These are phyloP conservation scores for Umbelopsis ramanniana DNA, from an alignment of 192 early-diverging fungal genomes.

Conservation along the genomic window DNA sequence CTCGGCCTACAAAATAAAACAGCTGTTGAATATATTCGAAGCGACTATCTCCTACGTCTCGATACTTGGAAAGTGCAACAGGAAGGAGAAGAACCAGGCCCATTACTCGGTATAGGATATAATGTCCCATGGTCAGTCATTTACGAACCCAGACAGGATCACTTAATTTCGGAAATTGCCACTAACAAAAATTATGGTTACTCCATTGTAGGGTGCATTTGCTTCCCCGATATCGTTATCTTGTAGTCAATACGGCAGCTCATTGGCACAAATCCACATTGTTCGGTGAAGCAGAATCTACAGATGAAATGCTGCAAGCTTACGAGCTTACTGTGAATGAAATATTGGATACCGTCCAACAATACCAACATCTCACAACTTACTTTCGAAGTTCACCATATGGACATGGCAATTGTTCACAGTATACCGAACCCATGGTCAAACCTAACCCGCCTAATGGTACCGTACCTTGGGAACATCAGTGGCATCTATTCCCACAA, in stretches of 20 bases:
- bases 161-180: background rate
- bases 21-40: constrained; percentile 27
- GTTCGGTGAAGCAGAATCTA: constrained; percentile 25
- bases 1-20: background rate
- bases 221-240: constrained; percentile 35
- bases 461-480: constrained; percentile 31
- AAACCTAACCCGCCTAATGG: constrained; percentile 31
- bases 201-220: constrained; percentile 32
- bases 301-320: constrained; percentile 32
- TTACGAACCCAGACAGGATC: background rate
- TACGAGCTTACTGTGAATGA: constrained; percentile 24
- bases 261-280: constrained; percentile 37
- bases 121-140: constrained; percentile 34
- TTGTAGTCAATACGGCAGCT: constrained; percentile 41
- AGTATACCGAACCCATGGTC: constrained; percentile 27
- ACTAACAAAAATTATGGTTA: background rate
- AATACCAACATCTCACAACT: constrained; percentile 33
- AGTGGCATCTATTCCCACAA: constrained; percentile 40
- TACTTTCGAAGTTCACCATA: constrained; percentile 40
- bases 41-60: constrained; percentile 34
- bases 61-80: constrained; percentile 37
- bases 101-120: constrained; percentile 28
- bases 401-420: constrained; percentile 41
- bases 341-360: constrained; percentile 27
- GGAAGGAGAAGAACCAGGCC: constrained; percentile 28